Evolutionary conservation across 192 early-diverging fungal genomes (phyloP).

Genomic region (Backusella morwellensis): DNA sequence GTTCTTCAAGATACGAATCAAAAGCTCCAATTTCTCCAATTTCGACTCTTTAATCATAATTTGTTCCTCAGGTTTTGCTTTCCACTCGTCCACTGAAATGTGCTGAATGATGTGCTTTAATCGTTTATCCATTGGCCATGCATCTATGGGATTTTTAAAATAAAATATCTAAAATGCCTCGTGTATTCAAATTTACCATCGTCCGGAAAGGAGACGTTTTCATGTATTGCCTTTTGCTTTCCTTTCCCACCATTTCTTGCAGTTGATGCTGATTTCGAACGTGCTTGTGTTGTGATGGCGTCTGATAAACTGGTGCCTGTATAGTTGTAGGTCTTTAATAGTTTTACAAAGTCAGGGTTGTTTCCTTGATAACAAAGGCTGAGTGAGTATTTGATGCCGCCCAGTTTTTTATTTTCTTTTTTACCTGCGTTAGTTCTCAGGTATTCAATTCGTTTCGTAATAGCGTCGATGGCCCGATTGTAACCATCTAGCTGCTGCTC

Average conservation of each 20-base stretch:
- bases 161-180: neutral
- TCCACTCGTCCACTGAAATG: constrained; percentile 25
- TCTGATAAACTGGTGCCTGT: constrained; percentile 79
- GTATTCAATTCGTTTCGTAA: constrained; percentile 31
- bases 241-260: constrained; percentile 22
- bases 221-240: constrained; percentile 25
- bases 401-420: neutral
- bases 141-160: constrained; percentile 11
- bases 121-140: constrained; percentile 24
- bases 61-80: neutral
- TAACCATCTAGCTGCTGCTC: constrained; percentile 32
- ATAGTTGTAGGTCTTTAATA: constrained; percentile 19
- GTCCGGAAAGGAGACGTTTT: constrained; percentile 32
- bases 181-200: constrained; percentile 17
- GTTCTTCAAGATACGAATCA: constrained; percentile 35
- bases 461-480: constrained; percentile 18
- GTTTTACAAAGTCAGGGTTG: constrained; percentile 11
- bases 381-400: neutral
- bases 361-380: constrained; percentile 7
- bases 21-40: constrained; percentile 26
- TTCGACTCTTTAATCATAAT: constrained; percentile 20
- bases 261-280: constrained; percentile 10
- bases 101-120: constrained; percentile 15
- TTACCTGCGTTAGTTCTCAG: constrained; percentile 26
- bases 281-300: constrained; percentile 54